phyloP scores from a whole-genome alignment of 2,329 filamentous ascomycete species.

The Beauveria caledonica region DNA sequence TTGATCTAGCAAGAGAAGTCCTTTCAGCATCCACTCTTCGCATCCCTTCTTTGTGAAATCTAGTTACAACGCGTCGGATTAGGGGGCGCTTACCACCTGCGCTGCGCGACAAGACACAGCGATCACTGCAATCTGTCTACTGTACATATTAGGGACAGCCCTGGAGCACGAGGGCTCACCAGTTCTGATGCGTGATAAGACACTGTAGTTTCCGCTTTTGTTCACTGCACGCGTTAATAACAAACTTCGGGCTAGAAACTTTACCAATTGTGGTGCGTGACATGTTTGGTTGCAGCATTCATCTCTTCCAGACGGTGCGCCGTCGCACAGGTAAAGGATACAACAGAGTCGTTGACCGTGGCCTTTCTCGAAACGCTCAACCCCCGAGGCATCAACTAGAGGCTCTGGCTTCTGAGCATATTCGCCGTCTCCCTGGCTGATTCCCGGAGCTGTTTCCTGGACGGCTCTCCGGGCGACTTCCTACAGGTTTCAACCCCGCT shows the following conservation, averaged over 20 bases:
- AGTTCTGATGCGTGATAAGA: background rate
- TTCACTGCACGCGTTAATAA: background rate
- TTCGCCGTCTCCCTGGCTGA: background rate
- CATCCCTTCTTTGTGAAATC: too few species aligned
- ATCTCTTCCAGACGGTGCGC: background rate
- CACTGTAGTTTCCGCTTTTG: background rate
- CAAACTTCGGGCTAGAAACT: background rate
- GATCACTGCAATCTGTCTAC: too few species aligned
- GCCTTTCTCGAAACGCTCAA: background rate
- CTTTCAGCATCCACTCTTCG: background rate
- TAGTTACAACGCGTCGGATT: too few species aligned
- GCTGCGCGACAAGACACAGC: too few species aligned
- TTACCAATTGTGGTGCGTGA: background rate
- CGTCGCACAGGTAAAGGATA: background rate
- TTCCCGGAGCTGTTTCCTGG: background rate
- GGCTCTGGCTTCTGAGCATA: background rate
- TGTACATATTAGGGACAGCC: background rate
- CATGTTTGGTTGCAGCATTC: background rate
- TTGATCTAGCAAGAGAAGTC: background rate
- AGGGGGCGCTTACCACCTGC: too few species aligned
- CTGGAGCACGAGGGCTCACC: background rate
- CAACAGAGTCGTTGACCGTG: background rate
- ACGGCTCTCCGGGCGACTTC: too few species aligned
- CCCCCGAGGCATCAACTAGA: background rate
- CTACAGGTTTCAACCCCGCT: too few species aligned